Conservation (phyloP, 2,329 filamentous ascomycete genomes). For the Biscogniauxia sp. region DNA sequence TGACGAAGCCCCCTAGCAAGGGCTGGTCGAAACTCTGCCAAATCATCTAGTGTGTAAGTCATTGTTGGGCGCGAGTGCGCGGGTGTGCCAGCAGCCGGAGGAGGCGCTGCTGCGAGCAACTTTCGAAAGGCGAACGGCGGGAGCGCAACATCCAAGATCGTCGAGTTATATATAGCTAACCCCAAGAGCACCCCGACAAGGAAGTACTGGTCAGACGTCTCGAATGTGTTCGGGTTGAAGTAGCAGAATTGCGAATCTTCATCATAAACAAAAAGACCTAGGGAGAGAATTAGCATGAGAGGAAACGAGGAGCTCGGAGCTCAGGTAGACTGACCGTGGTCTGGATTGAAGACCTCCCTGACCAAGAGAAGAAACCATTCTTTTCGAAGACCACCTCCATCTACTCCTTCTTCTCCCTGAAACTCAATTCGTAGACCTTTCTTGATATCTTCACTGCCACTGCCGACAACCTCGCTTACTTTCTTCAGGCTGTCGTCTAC, state of each 20-base stretch:
- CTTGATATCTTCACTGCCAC: constrained; percentile 80
- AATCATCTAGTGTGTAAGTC: constrained; percentile 75
- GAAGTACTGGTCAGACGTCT: constrained; percentile 89
- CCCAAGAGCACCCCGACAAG: constrained; percentile 85
- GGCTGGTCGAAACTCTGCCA: constrained; percentile 76
- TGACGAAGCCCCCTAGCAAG: constrained; percentile 74
- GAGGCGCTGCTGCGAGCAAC: constrained; percentile 73
- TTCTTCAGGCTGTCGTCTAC: constrained; percentile 84
- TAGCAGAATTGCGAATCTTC: constrained; percentile 90
- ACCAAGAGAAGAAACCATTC: constrained; percentile 92
- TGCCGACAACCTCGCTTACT: constrained; percentile 81
- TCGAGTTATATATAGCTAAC: constrained; percentile 91
- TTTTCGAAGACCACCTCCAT: constrained; percentile 85
- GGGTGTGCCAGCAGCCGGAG: constrained; percentile 51
- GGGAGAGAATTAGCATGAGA: not conserved
- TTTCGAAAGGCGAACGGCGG: constrained; percentile 90
- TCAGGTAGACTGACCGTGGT: constrained; percentile 64
- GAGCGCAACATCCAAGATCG: constrained; percentile 82
- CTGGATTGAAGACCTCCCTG: constrained; percentile 85
- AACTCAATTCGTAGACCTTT: constrained; percentile 87
- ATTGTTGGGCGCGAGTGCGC: constrained; percentile 60
- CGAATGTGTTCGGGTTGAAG: constrained; percentile 87
- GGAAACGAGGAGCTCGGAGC: not conserved
- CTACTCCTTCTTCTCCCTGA: constrained; percentile 83
- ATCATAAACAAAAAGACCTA: constrained; percentile 89